Evolutionary conservation across 495 filamentous ascomycete species (phyloP).

Genomic region (Diplogelasinospora grovesii): DNA sequence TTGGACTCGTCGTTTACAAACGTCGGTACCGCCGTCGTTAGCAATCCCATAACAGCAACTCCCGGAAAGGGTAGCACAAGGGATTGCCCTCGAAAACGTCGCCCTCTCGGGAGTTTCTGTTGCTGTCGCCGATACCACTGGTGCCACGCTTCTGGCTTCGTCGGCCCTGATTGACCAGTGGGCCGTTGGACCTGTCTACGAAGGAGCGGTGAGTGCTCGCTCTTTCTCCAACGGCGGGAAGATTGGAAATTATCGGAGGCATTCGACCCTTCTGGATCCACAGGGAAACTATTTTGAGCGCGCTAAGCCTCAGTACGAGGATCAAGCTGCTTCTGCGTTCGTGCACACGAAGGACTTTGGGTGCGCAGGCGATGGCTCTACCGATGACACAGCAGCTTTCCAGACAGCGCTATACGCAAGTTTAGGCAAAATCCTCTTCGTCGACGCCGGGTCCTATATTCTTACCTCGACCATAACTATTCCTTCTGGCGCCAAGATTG

Average conservation of each 20-base stretch:
- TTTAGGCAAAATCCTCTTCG: constrained; percentile 22
- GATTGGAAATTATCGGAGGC: constrained; percentile 30
- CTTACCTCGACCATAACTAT: constrained; percentile 25
- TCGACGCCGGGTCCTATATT: constrained; percentile 22
- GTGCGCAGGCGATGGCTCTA: constrained; percentile 66
- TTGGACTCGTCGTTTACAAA: constrained; percentile 61
- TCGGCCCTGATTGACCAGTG: constrained; percentile 1
- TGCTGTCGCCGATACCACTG: constrained; percentile 46
- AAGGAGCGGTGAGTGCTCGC: constrained; percentile 65
- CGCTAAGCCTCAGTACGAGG: too few relatives aligned
- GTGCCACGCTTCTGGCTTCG: constrained; percentile 37
- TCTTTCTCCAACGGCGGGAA: constrained; percentile 57
- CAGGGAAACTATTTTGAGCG: constrained; percentile 52
- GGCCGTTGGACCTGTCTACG: background rate
- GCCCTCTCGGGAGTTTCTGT: constrained; percentile 39
- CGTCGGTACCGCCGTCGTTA: background rate
- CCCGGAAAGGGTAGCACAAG: constrained; percentile 48
- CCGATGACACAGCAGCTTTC: constrained; percentile 44
- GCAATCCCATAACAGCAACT: too few relatives aligned
- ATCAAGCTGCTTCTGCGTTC: constrained; percentile 36
- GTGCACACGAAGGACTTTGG: constrained; percentile 66
- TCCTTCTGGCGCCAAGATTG: too few relatives aligned
- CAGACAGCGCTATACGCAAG: background rate
- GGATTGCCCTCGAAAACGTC: constrained; percentile 71
- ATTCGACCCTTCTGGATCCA: background rate